Evolutionary conservation across 1,284 basidiomycete genomes (phyloP), one percentile per base, ranked within the genome.

Genomic region (Naganishia cerealis): DNA sequence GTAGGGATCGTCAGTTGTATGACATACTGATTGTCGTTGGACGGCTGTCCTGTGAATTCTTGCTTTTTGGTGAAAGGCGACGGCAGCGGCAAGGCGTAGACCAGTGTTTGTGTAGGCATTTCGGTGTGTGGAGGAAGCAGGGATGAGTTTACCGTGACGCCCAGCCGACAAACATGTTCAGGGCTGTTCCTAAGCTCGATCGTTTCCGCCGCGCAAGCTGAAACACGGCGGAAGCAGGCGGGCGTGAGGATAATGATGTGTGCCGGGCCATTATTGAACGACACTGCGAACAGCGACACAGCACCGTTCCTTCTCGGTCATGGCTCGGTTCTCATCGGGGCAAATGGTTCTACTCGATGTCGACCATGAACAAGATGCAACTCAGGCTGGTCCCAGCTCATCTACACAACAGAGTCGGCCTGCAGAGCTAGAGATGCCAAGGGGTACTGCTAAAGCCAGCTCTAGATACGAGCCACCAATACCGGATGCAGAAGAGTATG

Each of bases 1-100:
- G 55, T 54, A 8, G 63, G 55, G 46, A 66, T 57, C 12, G 63
- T 56, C 15, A 66, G 29, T 15, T 66, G 55, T 1, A 66, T 66
- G 29, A 66, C 43, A 36, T 56, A 66, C 38, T 66, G 63, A 16
- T 48, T 40, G 29, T 33, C 13, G 46, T 9, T 50, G 46, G 46
- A 46, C 7, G 13, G 43, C 15, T 46, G 12, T 16, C n/a, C 43
- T 46, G 43, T n/a, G 43, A n/a, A 15, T 50, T 50, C 10, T 24
- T 50, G 46, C 7, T 21, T 50, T 38, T 46, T 61, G 46, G 43
- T 63, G 50, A 63, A 63, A 12, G 61, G 61, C 18, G 61, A 36
- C 7, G 61, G 61, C 9, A 63, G 50, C 0, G 61, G 61, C 2
- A 42, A 2, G 7, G 61, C 48, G 50, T 40, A 63, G 24, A 52